These are phyloP conservation scores for Pichia sp. DNA, from an alignment of 1,139 yeast genomes.

Conservation along the genomic window DNA sequence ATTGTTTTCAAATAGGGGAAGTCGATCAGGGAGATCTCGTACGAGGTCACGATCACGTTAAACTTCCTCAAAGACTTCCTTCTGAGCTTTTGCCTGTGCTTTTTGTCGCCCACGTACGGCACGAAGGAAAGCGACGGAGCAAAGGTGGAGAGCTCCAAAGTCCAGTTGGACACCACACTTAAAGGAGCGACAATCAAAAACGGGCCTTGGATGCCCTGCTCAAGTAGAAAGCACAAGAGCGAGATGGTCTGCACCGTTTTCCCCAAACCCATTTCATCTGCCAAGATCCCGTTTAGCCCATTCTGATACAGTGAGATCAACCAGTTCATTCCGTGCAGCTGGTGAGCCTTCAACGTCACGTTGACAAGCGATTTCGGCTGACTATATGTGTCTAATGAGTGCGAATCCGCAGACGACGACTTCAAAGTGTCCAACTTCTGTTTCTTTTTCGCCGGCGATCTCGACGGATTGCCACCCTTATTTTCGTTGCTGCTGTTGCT, in stretches of 20 bases:
- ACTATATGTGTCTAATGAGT: constrained; percentile 5
- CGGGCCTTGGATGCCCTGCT: constrained; percentile 78
- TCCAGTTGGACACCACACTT: constrained; percentile 85
- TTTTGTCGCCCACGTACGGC: constrained; percentile 63
- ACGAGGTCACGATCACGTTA: constrained; percentile 71
- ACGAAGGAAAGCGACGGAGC: constrained; percentile 67
- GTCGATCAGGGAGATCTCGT: constrained; percentile 75
- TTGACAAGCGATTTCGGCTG: constrained; percentile 72
- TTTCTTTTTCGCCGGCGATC: constrained; percentile 4
- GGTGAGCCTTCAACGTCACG: constrained; percentile 73
- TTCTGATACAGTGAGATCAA: constrained; percentile 80
- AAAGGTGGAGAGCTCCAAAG: constrained; percentile 61
- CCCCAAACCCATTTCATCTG: constrained; percentile 97
- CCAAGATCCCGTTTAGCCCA: constrained; percentile 90
- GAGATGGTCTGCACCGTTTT: constrained; percentile 87
- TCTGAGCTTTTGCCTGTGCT: constrained; percentile 45
- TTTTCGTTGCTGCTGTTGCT: too few relatives aligned
- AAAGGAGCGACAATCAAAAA: constrained; percentile 84
- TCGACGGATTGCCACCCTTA: neutral
- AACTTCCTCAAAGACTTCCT: constrained; percentile 32
- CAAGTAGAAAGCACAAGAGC: constrained; percentile 68
- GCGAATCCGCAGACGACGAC: neutral
- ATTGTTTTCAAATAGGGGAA: constrained; percentile 45
- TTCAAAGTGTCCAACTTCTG: constrained; percentile 2
- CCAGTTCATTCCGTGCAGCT: constrained; percentile 90